Evolutionary conservation across 2,329 filamentous ascomycete genomes (phyloP), one percentile per base, ranked within the genome.

Genomic region (Monilinia aucupariae): DNA sequence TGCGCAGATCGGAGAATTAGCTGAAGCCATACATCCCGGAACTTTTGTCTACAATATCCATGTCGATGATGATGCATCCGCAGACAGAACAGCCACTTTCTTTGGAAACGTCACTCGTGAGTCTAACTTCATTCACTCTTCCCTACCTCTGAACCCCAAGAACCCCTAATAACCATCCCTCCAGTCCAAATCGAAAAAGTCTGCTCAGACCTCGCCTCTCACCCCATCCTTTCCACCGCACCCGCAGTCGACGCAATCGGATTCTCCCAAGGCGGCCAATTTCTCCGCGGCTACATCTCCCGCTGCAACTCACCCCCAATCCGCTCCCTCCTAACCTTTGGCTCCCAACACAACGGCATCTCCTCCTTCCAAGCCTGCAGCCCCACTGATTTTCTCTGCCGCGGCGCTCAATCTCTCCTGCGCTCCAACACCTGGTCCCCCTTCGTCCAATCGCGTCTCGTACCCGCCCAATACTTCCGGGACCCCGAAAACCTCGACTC

Each of bases 381-480:
- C 3, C 69, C 79, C 20, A 82, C 80, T 8, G 93, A 99, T 76
- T 89, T 87, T 80, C 74, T 96, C 4, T 99, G 94, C 78, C 86
- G 86, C 66, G 86, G 85, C 32, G 91, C 91, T 52, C 89, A 93
- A 77, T 87, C 85, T 0, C 78, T 97, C 50, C 79, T 99, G 60
- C 85, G 86, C 64, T 84, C 84, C 50, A 93, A 93, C 71, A 91
- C 89, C 2, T 99, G 92, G 91, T 85, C 84, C 47, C 73, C 76
- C 32, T 88, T 88, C 70, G 90, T 94, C 7, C 94, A 97, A 80
- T 80, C 79, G 59, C 84, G 84, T 22, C 81, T 97, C 10, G 90
- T 99, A 4, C 94, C 94, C 0, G 93, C 94, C 39, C 94, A 99
- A 79, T 99, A 99, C 79, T 97, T 89, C 80, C 88, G 93, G 59